Evolutionary conservation across 1,139 yeast species (phyloP).

Genomic region (Pichiaceae sp.): DNA sequence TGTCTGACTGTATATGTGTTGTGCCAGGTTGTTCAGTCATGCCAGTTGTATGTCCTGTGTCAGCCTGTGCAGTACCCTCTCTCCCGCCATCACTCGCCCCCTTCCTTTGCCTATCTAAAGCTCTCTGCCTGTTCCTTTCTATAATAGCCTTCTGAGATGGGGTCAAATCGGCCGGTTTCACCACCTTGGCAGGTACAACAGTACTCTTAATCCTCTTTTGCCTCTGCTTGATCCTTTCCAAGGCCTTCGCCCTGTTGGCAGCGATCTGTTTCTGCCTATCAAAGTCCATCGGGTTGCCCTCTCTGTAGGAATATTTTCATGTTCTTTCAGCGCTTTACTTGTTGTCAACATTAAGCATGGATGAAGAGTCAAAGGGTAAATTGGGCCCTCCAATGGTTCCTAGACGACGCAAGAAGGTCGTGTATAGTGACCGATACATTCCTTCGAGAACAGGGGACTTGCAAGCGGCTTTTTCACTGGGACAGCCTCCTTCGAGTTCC

Average conservation of each 20-base stretch:
- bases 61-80: no score
- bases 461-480: slow-evolving; percentile 76
- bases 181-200: not conserved
- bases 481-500: slow-evolving; percentile 16
- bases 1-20: no score
- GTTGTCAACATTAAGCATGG: not conserved
- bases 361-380: slow-evolving; percentile 2
- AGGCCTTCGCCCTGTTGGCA: slow-evolving; percentile 49
- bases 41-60: no score
- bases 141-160: slow-evolving; percentile 44
- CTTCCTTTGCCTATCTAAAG: slow-evolving; percentile 40
- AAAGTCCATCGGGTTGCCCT: slow-evolving; percentile 1
- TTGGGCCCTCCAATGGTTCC: slow-evolving; percentile 24
- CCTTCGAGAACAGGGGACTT: slow-evolving; percentile 83
- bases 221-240: slow-evolving; percentile 42
- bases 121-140: slow-evolving; percentile 51
- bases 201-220: slow-evolving; percentile 1
- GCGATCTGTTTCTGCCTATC: slow-evolving; percentile 3
- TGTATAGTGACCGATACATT: slow-evolving; percentile 76
- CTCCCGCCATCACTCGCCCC: no score
- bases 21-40: no score
- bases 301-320: not conserved
- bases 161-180: slow-evolving; percentile 26
- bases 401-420: slow-evolving; percentile 31
- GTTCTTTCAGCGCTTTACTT: not conserved